These are phyloP conservation scores for Pichia cactophila DNA, from an alignment of 1,139 yeast species.

Conservation along the genomic window DNA sequence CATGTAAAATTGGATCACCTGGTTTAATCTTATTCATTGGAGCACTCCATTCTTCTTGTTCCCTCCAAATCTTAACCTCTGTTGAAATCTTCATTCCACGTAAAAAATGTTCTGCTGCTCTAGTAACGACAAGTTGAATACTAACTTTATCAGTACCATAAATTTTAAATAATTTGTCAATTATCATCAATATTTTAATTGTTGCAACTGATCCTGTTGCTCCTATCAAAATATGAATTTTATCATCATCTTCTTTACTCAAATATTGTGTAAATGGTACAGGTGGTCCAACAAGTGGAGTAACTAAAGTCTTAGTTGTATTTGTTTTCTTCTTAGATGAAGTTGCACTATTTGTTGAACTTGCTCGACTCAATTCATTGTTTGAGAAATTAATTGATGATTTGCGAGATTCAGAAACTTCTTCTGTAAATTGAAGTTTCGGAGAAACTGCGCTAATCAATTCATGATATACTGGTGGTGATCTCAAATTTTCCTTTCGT, in stretches of 20 bases:
- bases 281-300: slow-evolving; percentile 57
- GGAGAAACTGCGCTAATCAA: not conserved
- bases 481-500: slow-evolving; percentile 8
- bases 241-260: slow-evolving; percentile 67
- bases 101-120: slow-evolving; percentile 75
- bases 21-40: slow-evolving; percentile 33
- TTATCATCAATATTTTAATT: slow-evolving; percentile 79
- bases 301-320: slow-evolving; percentile 31
- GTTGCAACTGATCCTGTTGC: slow-evolving; percentile 98
- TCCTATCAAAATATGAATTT: slow-evolving; percentile 78
- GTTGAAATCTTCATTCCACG: slow-evolving; percentile 71
- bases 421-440: not conserved
- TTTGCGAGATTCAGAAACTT: not conserved
- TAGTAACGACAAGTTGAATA: slow-evolving; percentile 80
- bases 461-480: not conserved
- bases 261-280: slow-evolving; percentile 70
- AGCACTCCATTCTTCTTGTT: slow-evolving; percentile 83
- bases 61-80: slow-evolving; percentile 88
- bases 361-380: not conserved
- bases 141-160: slow-evolving; percentile 66
- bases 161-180: slow-evolving; percentile 70
- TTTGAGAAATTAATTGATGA: not conserved
- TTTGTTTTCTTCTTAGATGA: slow-evolving; percentile 18
- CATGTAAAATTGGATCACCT: slow-evolving; percentile 69
- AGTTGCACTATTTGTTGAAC: not conserved